Conservation (phyloP, 2,329 filamentous ascomycete genomes). For the Aspergillus ustus region DNA sequence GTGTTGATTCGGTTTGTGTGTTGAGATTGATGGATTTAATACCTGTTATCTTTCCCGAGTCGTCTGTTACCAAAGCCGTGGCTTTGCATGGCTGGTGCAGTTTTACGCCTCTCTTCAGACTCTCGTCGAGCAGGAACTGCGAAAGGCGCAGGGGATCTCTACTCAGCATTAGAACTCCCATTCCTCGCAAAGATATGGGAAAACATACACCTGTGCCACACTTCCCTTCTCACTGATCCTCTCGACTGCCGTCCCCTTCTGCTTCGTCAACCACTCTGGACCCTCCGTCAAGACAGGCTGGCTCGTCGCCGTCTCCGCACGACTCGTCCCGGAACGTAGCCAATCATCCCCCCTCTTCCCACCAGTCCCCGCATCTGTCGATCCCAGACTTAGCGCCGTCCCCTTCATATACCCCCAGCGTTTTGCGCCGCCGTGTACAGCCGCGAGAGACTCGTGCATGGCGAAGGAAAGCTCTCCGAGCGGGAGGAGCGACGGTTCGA, state of each 20-base stretch:
- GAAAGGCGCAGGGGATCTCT: slow-evolving; percentile 71
- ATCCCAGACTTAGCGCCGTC: slow-evolving; percentile 61
- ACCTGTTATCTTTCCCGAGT: slow-evolving; percentile 55
- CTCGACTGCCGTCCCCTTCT: slow-evolving; percentile 61
- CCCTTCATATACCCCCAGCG: slow-evolving; percentile 65
- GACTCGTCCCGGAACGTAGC: slow-evolving; percentile 67
- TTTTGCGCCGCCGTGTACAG: slow-evolving; percentile 59
- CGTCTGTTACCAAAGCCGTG: slow-evolving; percentile 57
- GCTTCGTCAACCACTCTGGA: slow-evolving; percentile 64
- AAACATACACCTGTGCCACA: slow-evolving; percentile 67
- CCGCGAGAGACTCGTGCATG: slow-evolving; percentile 69
- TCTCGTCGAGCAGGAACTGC: slow-evolving; percentile 65
- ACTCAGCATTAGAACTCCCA: background rate
- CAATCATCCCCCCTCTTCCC: slow-evolving; percentile 64
- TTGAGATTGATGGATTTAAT: slow-evolving; percentile 55
- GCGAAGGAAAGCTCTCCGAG: slow-evolving; percentile 71
- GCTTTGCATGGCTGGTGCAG: slow-evolving; percentile 68
- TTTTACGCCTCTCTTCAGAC: slow-evolving; percentile 63
- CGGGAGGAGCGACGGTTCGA: slow-evolving; percentile 58
- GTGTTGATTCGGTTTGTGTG: slow-evolving; percentile 27
- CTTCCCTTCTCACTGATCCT: slow-evolving; percentile 64
- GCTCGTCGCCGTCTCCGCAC: slow-evolving; percentile 57
- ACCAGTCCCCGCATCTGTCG: slow-evolving; percentile 40
- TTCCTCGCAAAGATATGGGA: background rate
- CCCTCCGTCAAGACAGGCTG: slow-evolving; percentile 41